Percentiles rank a stretch among this genome's conserved stretches.
Conservation (phyloP, 139 green algal species). For the Desmodesmus armatus region DNA sequence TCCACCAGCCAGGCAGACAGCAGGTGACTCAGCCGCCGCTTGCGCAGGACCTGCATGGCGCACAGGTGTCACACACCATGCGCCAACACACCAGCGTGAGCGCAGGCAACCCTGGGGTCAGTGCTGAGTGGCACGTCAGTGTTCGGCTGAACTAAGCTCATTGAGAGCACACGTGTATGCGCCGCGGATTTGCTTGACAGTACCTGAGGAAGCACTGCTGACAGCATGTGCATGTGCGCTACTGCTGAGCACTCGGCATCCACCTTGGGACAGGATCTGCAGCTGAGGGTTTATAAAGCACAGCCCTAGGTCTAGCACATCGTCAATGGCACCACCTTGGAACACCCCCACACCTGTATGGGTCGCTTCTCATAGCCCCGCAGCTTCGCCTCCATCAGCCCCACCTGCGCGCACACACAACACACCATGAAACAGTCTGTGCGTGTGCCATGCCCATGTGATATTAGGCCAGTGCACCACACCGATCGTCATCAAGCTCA, state of each 20-base stretch:
- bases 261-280: neutral
- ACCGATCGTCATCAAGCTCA: no score
- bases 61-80: neutral
- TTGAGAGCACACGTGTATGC: no score
- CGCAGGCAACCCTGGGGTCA: no score
- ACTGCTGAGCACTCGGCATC: neutral
- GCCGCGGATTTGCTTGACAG: no score
- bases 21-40: slow-evolving; percentile 1
- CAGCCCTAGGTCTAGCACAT: neutral
- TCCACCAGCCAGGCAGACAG: slow-evolving; percentile 12
- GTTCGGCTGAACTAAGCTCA: no score
- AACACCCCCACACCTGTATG: slow-evolving; percentile 46
- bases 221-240: neutral
- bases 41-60: slow-evolving; percentile 1
- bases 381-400: slow-evolving; percentile 61
- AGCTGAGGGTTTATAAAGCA: neutral
- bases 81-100: no score
- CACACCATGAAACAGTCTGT: no score
- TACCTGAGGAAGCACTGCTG: neutral
- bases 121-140: no score
- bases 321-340: neutral
- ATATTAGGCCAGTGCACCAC: no score
- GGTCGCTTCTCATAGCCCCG: slow-evolving; percentile 68
- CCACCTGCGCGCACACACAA: no score
- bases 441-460: neutral